Percentiles rank a stretch among this genome's conserved stretches.
Evolutionary conservation across 805 yeast species (phyloP).

Genomic region (Cyberlindnera petersonii): DNA sequence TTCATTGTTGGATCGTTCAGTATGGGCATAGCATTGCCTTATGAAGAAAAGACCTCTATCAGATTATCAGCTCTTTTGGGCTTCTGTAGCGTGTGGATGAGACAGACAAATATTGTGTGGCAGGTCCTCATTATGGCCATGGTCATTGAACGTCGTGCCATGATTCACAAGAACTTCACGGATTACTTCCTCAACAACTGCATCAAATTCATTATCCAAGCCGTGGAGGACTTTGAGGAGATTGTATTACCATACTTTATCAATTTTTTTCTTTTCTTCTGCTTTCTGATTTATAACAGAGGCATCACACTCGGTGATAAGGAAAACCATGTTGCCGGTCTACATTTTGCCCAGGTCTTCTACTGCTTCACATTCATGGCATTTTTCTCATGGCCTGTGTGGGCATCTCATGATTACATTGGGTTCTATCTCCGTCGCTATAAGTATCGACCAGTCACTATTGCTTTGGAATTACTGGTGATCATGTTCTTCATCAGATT

Average conservation of each 20-base stretch:
- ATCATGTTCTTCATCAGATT: slow-evolving; percentile 48
- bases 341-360: slow-evolving; percentile 77
- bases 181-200: slow-evolving; percentile 36
- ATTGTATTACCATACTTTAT: slow-evolving; percentile 46
- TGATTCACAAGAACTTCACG: slow-evolving; percentile 38
- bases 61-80: slow-evolving; percentile 53
- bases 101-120: slow-evolving; percentile 95
- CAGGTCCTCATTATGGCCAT: slow-evolving; percentile 54
- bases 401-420: slow-evolving; percentile 49
- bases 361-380: slow-evolving; percentile 67
- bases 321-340: slow-evolving; percentile 67
- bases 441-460: slow-evolving; percentile 26
- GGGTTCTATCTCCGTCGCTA: slow-evolving; percentile 35
- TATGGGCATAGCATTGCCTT: slow-evolving; percentile 39
- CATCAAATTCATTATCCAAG: slow-evolving; percentile 34
- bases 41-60: slow-evolving; percentile 32
- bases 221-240: slow-evolving; percentile 33
- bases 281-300: slow-evolving; percentile 62
- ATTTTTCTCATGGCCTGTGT: slow-evolving; percentile 68
- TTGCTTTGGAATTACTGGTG: slow-evolving; percentile 29
- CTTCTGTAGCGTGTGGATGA: slow-evolving; percentile 60
- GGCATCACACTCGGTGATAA: slow-evolving; percentile 93
- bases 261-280: slow-evolving; percentile 50
- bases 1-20: slow-evolving; percentile 55
- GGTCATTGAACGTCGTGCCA: slow-evolving; percentile 48